Conservation (phyloP, 441 rosid genomes). For the Populus hybrid region DNA sequence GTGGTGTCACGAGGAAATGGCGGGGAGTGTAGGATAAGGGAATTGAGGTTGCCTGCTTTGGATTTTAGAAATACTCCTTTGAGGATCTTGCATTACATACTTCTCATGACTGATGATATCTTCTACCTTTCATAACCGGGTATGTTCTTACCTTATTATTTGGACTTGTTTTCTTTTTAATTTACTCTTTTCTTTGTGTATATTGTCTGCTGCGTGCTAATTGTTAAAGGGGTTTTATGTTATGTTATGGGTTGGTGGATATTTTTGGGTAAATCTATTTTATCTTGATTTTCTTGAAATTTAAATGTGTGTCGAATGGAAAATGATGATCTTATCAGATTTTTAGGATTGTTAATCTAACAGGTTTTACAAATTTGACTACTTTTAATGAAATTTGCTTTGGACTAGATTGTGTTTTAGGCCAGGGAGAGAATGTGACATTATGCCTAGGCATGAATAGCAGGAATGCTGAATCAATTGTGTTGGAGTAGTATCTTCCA, state of each 20-base stretch:
- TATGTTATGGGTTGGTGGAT: neutral
- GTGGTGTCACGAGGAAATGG: neutral
- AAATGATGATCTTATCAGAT: neutral
- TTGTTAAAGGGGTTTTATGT: neutral
- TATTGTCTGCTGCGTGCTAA: neutral
- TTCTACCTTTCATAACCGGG: neutral
- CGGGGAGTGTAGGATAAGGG: neutral
- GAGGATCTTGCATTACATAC: neutral
- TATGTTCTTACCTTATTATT: neutral
- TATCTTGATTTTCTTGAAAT: too few species aligned
- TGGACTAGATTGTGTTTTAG: neutral
- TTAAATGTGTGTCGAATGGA: neutral
- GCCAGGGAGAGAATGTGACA: neutral
- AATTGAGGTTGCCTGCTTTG: neutral
- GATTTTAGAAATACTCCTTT: neutral
- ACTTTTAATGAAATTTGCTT: neutral
- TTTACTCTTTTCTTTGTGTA: neutral
- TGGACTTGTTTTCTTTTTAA: neutral
- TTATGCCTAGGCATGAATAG: neutral
- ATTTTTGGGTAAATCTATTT: neutral
- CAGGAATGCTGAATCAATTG: neutral
- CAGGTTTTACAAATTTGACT: neutral
- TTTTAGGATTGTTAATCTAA: neutral
- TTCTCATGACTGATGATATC: neutral
- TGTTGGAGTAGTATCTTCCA: neutral